A percentile compares a stretch with the other conserved stretches of the same genome.
Evolutionary conservation across 2,329 filamentous ascomycete genomes (phyloP).

Genomic region (Ascochyta pisi): DNA sequence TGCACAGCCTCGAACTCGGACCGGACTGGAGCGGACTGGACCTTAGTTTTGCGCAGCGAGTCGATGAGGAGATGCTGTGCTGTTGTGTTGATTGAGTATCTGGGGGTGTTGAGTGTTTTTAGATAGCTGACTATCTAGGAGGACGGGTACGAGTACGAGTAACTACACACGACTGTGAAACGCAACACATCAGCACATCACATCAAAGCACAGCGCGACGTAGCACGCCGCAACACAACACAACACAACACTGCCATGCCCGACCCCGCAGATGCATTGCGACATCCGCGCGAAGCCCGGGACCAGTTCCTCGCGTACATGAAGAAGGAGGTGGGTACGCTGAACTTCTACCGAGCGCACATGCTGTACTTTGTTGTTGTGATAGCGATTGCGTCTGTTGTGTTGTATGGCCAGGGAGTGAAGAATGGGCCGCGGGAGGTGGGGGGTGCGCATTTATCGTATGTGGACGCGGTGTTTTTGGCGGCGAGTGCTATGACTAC

Average conservation of each 20-base stretch:
- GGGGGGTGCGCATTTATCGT: conserved; percentile 27
- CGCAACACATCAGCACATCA: no score
- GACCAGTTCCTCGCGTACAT: conserved; percentile 28
- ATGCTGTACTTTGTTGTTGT: conserved; percentile 41
- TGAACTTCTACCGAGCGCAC: conserved; percentile 38
- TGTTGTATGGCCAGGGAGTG: conserved; percentile 39
- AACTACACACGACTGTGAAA: no score
- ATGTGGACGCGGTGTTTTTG: conserved; percentile 38
- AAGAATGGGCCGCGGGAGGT: conserved; percentile 30
- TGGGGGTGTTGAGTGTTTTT: no score
- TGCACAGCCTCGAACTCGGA: no score
- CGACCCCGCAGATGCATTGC: conserved; percentile 28
- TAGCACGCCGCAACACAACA: no score
- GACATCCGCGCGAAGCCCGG: conserved; percentile 25
- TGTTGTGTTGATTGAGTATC: no score
- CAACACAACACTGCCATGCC: conserved; percentile 14
- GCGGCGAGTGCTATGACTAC: conserved; percentile 43
- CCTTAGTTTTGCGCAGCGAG: no score
- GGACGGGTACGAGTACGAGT: no score
- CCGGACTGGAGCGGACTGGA: no score
- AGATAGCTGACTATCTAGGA: no score
- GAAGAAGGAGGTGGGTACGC: conserved; percentile 21
- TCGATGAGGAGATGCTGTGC: no score
- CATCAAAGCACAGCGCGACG: no score
- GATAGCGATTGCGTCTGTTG: conserved; percentile 35